These are phyloP conservation scores for Pelargonium cotyledonis DNA, from an alignment of 441 rosid genomes.

Conservation along the genomic window DNA sequence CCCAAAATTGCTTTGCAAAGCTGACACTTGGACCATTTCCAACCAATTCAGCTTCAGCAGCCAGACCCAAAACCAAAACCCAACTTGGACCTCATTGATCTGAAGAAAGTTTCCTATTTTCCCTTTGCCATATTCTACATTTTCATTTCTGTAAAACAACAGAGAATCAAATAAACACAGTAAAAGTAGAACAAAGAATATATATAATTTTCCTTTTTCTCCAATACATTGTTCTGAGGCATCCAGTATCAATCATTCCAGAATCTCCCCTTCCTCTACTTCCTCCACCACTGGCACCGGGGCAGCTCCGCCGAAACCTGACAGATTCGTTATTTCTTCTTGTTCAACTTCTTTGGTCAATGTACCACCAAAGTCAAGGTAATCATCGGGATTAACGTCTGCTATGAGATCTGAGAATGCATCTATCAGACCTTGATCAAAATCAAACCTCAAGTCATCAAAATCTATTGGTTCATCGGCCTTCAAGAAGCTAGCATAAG, in stretches of 20 bases:
- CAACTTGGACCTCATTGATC: too few relatives aligned
- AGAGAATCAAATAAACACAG: too few relatives aligned
- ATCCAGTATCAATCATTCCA: constrained; percentile 23
- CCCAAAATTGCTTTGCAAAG: too few relatives aligned
- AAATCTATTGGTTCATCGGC: constrained; percentile 13
- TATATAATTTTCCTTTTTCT: too few relatives aligned
- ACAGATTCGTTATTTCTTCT: constrained; percentile 24
- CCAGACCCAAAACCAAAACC: too few relatives aligned
- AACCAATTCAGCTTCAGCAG: too few relatives aligned
- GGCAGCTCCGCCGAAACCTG: constrained; percentile 19
- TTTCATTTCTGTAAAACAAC: too few relatives aligned
- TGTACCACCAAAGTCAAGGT: constrained; percentile 55
- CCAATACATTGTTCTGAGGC: too few relatives aligned
- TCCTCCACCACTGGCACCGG: constrained; percentile 29
- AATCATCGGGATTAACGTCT: constrained; percentile 57
- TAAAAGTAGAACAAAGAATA: too few relatives aligned
- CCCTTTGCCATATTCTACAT: too few relatives aligned
- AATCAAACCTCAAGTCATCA: constrained; percentile 43
- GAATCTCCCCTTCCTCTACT: constrained; percentile 82
- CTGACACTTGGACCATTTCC: too few relatives aligned
- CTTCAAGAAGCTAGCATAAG: constrained; percentile 11
- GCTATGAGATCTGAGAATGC: constrained; percentile 53
- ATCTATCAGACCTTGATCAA: constrained; percentile 62
- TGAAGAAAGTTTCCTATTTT: too few relatives aligned
- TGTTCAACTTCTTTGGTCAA: constrained; percentile 31